Conservation (phyloP, 2,329 filamentous ascomycete genomes). For the Aspergillus luchuensis region DNA sequence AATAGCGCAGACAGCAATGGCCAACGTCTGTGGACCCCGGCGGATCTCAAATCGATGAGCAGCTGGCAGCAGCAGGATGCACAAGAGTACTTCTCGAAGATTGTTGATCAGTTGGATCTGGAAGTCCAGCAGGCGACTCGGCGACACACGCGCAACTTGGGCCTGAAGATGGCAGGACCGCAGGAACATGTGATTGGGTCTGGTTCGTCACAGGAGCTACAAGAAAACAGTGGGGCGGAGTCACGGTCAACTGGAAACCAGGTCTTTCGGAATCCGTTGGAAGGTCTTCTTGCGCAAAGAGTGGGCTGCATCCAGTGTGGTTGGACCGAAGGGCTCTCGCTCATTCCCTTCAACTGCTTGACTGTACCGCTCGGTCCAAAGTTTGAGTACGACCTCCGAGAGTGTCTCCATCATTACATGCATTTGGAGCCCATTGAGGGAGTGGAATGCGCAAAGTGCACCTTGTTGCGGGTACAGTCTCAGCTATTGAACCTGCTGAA, state of each 20-base stretch:
- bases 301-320: slow-evolving; percentile 86
- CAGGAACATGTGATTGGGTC: slow-evolving; percentile 37
- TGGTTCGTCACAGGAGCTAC: slow-evolving; percentile 14
- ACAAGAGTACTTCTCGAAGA: slow-evolving; percentile 92
- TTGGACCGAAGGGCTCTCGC: slow-evolving; percentile 80
- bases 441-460: slow-evolving; percentile 90
- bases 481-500: slow-evolving; percentile 53
- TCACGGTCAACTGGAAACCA: slow-evolving; percentile 20
- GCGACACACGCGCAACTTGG: slow-evolving; percentile 46
- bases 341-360: slow-evolving; percentile 92
- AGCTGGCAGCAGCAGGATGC: slow-evolving; percentile 97
- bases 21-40: slow-evolving; percentile 76
- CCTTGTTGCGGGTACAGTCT: slow-evolving; percentile 63
- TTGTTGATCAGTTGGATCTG: slow-evolving; percentile 81
- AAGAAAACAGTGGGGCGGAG: slow-evolving; percentile 19
- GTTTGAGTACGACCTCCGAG: slow-evolving; percentile 69
- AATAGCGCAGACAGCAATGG: slow-evolving; percentile 72
- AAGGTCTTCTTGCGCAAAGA: slow-evolving; percentile 83
- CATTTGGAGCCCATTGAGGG: slow-evolving; percentile 82
- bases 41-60: slow-evolving; percentile 84
- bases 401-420: slow-evolving; percentile 82
- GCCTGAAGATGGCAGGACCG: slow-evolving; percentile 42
- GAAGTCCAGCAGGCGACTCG: slow-evolving; percentile 62
- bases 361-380: slow-evolving; percentile 76
- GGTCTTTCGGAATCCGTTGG: slow-evolving; percentile 70